Evolutionary conservation across 805 yeast genomes (phyloP).

Genomic region (Henningerozyma blattae): DNA sequence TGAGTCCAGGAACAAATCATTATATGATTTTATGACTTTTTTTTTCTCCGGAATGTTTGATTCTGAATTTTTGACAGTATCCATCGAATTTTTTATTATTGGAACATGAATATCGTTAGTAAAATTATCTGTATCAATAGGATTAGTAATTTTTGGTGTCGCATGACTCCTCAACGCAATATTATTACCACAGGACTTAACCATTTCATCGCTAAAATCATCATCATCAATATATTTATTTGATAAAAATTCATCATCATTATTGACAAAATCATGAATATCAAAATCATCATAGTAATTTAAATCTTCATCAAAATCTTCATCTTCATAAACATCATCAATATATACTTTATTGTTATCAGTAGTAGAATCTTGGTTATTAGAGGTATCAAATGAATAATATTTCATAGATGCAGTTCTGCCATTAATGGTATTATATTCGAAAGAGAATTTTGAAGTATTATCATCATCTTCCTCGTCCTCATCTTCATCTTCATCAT

Average conservation of each 20-base stretch:
- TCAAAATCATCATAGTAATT: conserved; percentile 21
- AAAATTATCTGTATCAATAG: no score
- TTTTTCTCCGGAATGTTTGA: neutral
- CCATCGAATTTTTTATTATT: no score
- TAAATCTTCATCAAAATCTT: conserved; percentile 32
- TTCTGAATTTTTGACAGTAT: neutral
- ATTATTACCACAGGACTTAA: no score
- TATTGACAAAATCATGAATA: conserved; percentile 11
- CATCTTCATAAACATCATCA: conserved; percentile 29
- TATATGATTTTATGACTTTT: neutral
- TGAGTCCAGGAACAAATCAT: neutral
- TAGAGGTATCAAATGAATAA: conserved; percentile 26
- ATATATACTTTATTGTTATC: conserved; percentile 24
- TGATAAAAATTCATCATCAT: conserved; percentile 25
- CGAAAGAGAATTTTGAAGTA: conserved; percentile 36
- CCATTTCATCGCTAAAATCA: neutral
- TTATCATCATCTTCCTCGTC: conserved; percentile 11
- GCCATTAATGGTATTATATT: conserved; percentile 32
- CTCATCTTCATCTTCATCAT: conserved; percentile 2
- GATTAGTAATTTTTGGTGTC: no score
- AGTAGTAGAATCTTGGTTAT: no score
- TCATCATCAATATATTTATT: conserved; percentile 19
- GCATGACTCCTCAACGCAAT: no score
- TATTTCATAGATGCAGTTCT: conserved; percentile 43
- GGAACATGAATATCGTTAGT: no score